Evolutionary conservation across 116 monocot species (phyloP).

Genomic region (Cymodocea nodosa): DNA sequence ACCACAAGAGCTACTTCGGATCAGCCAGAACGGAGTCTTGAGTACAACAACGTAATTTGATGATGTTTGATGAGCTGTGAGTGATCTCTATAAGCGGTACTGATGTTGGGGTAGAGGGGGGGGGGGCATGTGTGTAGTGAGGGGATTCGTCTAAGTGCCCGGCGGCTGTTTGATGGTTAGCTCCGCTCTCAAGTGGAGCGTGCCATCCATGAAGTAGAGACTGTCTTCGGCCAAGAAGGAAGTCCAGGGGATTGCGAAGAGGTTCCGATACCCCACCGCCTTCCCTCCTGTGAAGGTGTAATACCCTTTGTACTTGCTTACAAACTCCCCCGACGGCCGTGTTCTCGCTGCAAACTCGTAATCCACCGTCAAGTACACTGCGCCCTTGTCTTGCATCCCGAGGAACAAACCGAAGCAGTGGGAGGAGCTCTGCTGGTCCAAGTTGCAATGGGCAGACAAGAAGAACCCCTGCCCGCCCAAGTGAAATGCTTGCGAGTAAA

Average conservation of each 20-base stretch:
- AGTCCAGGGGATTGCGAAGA: constrained; percentile 78
- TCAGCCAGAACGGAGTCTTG: no score
- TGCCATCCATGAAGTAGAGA: constrained; percentile 58
- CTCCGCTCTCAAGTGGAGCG: constrained; percentile 75
- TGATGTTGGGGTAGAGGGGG: no score
- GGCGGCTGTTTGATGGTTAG: constrained; percentile 58
- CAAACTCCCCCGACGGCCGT: constrained; percentile 45
- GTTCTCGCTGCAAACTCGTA: constrained; percentile 82
- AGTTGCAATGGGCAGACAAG: constrained; percentile 85
- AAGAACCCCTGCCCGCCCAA: constrained; percentile 88
- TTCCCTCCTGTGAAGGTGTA: constrained; percentile 92
- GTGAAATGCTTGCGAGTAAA: constrained; percentile 87
- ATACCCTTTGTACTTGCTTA: constrained; percentile 78
- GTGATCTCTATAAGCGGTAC: no score
- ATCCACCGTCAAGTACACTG: constrained; percentile 61
- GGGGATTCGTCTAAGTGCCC: not conserved
- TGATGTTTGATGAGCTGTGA: no score
- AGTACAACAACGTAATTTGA: no score
- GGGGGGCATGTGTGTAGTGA: no score
- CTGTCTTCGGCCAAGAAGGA: constrained; percentile 89
- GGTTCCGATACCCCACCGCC: constrained; percentile 74
- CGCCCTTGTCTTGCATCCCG: constrained; percentile 89
- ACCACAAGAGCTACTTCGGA: no score
- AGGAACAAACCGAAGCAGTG: constrained; percentile 90
- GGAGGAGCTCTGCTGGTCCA: constrained; percentile 76